These are phyloP conservation scores for Anthoceros angustus DNA, from an alignment of 225 moss, liverwort and hornwort genomes.

Conservation along the genomic window DNA sequence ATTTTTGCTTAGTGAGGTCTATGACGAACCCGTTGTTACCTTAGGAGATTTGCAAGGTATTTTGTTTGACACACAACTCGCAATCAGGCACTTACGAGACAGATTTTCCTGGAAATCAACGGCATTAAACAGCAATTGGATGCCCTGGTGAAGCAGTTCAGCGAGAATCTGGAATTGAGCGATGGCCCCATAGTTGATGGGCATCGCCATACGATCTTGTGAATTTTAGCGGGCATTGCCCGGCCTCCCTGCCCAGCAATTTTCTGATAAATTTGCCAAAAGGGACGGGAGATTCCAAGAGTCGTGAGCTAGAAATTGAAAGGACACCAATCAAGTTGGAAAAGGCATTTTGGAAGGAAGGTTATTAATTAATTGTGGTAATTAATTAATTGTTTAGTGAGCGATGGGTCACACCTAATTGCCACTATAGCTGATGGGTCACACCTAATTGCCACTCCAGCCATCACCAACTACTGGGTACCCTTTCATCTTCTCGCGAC, in stretches of 20 bases:
- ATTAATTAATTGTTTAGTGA: no score
- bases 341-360: not conserved
- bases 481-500: no score
- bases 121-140: not conserved
- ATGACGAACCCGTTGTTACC: no score
- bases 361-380: no score
- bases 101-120: no score
- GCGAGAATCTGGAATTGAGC: not conserved
- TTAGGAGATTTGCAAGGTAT: no score
- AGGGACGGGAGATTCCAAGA: not conserved
- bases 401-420: no score
- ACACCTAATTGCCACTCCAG: no score
- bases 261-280: not conserved
- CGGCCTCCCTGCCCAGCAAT: not conserved
- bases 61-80: no score
- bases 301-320: not conserved
- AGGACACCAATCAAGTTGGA: not conserved
- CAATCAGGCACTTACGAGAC: no score
- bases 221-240: not conserved
- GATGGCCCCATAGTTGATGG: constrained; percentile 1
- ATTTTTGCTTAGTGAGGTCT: not conserved
- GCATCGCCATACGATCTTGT: not conserved
- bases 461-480: no score
- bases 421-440: no score
- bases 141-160: not conserved